These are phyloP conservation scores for Ganoderma resinaceum DNA, from an alignment of 1,284 basidiomycete species.

Conservation along the genomic window DNA sequence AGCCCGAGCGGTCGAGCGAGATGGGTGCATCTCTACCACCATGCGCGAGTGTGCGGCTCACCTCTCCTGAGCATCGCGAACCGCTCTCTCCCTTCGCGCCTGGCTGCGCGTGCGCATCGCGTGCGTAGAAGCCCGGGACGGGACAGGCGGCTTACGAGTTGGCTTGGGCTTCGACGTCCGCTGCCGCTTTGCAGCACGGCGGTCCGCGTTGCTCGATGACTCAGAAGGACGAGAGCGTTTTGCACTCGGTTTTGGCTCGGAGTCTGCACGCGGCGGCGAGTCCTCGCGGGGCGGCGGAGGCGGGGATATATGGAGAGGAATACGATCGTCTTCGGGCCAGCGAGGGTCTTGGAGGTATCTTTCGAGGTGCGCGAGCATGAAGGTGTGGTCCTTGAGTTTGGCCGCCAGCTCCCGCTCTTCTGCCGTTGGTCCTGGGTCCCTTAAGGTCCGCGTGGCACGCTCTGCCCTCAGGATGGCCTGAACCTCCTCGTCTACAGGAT, in stretches of 20 bases:
- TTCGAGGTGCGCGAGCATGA: neutral
- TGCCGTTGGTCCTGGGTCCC: neutral
- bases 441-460: no score
- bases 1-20: neutral
- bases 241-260: neutral
- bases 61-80: neutral
- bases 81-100: neutral
- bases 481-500: neutral
- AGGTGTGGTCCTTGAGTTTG: neutral
- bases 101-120: neutral
- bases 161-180: neutral
- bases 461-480: neutral
- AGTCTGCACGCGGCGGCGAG: neutral
- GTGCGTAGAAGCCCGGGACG: no score
- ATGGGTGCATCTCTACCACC: neutral
- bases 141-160: neutral
- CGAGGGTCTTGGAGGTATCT: neutral
- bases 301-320: neutral
- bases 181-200: neutral
- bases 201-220: neutral
- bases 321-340: slow-evolving; percentile 4
- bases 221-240: neutral
- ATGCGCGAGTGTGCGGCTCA: neutral
- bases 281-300: neutral
- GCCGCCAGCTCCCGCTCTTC: neutral